Conservation (phyloP, 768 basidiomycete genomes). For the Agrocybe pediades region DNA sequence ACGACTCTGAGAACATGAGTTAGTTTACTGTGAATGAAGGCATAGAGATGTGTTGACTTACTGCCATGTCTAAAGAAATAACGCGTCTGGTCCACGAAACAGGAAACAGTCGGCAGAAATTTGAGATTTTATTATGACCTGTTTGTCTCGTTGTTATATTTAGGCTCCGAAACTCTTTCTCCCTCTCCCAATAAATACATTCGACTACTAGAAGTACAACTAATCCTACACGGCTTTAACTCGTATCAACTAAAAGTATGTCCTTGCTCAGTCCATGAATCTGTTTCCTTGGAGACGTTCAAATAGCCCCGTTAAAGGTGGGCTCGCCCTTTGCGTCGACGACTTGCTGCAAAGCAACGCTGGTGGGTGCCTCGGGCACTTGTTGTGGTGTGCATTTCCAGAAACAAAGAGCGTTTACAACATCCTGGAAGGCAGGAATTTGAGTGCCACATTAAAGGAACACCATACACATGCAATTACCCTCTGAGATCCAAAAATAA, state of each 20-base stretch:
- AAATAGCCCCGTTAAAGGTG: too few species aligned
- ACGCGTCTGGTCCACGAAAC: conserved; percentile 21
- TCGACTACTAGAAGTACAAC: not conserved
- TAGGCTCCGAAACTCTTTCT: not conserved
- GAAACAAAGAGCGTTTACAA: conserved; percentile 34
- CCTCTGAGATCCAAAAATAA: conserved; percentile 49
- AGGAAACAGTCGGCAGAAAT: conserved; percentile 28
- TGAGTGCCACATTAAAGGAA: not conserved
- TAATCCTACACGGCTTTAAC: not conserved
- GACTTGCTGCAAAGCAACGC: conserved; percentile 17
- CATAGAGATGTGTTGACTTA: conserved; percentile 26
- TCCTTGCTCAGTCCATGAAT: too few species aligned
- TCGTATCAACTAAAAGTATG: too few species aligned
- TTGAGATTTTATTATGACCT: conserved; percentile 38
- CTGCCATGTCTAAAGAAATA: conserved; percentile 39
- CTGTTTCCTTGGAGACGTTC: too few species aligned
- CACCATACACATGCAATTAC: conserved; percentile 21
- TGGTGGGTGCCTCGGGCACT: conserved; percentile 7
- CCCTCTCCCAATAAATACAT: not conserved
- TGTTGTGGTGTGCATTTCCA: conserved; percentile 28
- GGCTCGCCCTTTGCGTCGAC: conserved; percentile 13
- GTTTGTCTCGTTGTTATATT: conserved; percentile 16
- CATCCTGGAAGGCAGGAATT: conserved; percentile 29
- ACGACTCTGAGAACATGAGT: conserved; percentile 37
- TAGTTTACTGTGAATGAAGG: not conserved